Evolutionary conservation across 2,329 filamentous ascomycete genomes (phyloP).

Genomic region (Botrytis squamosa): DNA sequence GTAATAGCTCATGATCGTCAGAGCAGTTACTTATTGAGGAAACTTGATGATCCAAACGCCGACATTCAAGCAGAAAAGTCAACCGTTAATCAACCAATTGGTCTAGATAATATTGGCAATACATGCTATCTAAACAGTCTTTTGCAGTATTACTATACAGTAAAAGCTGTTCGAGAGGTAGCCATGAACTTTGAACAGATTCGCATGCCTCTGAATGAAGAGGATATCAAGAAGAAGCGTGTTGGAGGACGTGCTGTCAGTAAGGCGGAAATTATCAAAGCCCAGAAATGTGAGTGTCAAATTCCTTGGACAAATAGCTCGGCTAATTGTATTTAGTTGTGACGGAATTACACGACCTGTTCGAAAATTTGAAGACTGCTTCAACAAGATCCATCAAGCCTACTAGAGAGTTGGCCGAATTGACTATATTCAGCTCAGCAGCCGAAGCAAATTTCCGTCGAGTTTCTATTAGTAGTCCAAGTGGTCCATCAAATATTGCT

Average conservation of each 20-base stretch:
- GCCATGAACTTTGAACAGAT: slow-evolving; percentile 73
- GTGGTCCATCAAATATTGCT: slow-evolving; percentile 33
- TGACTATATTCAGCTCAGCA: slow-evolving; percentile 66
- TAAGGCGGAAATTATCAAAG: slow-evolving; percentile 54
- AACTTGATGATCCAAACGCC: slow-evolving; percentile 39
- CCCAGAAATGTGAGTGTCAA: slow-evolving; percentile 68
- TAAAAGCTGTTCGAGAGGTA: slow-evolving; percentile 76
- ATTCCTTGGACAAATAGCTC: slow-evolving; percentile 17
- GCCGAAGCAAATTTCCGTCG: slow-evolving; percentile 53
- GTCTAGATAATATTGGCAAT: slow-evolving; percentile 90
- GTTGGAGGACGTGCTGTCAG: slow-evolving; percentile 73
- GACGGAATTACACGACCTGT: slow-evolving; percentile 69
- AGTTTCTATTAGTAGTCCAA: slow-evolving; percentile 45
- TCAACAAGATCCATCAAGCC: slow-evolving; percentile 64
- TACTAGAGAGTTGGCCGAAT: slow-evolving; percentile 73
- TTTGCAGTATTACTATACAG: slow-evolving; percentile 90
- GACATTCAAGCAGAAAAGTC: slow-evolving; percentile 32
- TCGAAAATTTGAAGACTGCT: slow-evolving; percentile 66
- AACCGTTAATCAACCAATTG: slow-evolving; percentile 68
- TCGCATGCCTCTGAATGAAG: slow-evolving; percentile 65
- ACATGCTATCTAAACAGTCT: slow-evolving; percentile 98
- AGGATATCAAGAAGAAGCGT: slow-evolving; percentile 62
- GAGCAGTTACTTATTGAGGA: slow-evolving; percentile 38
- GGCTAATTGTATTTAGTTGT: slow-evolving; percentile 55
- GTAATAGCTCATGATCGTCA: slow-evolving; percentile 38